Conservation (phyloP, 179 eudicot species). For the Beta lomatogona region DNA sequence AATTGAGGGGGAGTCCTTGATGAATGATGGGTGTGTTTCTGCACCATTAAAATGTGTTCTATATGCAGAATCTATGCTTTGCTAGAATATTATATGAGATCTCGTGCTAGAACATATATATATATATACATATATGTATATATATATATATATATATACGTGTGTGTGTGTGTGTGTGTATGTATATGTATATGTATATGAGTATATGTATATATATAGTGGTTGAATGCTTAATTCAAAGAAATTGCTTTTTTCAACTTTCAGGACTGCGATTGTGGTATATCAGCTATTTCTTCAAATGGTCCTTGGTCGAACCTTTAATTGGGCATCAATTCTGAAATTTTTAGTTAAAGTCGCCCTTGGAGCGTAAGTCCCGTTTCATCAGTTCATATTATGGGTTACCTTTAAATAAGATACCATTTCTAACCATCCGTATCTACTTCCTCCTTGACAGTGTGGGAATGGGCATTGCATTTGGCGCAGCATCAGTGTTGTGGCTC, state of each 20-base stretch:
- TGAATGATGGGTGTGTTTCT: constrained; percentile 89
- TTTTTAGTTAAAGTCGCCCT: constrained; percentile 72
- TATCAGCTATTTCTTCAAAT: constrained; percentile 79
- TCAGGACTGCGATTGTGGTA: constrained; percentile 96
- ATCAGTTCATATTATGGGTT: constrained; percentile 8
- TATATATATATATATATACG: neutral
- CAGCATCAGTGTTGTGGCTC: constrained; percentile 89
- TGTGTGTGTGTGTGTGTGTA: no score
- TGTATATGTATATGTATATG: no score
- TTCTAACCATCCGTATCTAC: constrained; percentile 11
- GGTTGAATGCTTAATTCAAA: neutral
- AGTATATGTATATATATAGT: no score
- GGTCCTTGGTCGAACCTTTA: constrained; percentile 71
- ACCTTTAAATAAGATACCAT: neutral
- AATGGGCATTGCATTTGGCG: constrained; percentile 86
- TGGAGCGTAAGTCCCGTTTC: constrained; percentile 74
- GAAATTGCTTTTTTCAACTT: constrained; percentile 16
- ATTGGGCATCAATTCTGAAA: constrained; percentile 57
- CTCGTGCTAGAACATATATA: no score
- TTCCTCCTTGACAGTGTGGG: constrained; percentile 65
- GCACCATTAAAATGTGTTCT: constrained; percentile 3
- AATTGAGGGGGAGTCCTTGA: constrained; percentile 95
- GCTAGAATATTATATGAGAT: neutral
- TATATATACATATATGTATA: no score
- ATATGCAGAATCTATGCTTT: neutral